Evolutionary conservation across 805 yeast genomes (phyloP).

Genomic region (Wickerhamiella australiensis): DNA sequence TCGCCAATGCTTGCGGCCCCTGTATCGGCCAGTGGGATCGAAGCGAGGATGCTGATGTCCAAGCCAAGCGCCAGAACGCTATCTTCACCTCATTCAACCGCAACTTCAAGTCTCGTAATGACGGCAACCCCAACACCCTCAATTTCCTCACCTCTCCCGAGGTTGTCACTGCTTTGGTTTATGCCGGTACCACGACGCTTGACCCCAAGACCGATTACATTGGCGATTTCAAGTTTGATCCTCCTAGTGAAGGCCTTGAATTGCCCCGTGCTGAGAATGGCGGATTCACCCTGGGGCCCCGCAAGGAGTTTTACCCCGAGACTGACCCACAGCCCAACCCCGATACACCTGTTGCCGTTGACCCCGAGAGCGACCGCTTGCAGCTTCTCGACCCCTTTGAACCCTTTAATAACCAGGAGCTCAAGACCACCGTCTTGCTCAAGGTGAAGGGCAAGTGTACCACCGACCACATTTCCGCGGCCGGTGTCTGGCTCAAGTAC

Average conservation of each 20-base stretch:
- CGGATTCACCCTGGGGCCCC: constrained; percentile 63
- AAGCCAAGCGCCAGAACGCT: constrained; percentile 62
- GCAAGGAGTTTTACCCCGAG: constrained; percentile 63
- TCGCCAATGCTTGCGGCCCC: constrained; percentile 98
- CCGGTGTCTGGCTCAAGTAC: constrained; percentile 97
- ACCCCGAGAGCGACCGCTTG: constrained; percentile 82
- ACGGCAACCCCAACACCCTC: constrained; percentile 95
- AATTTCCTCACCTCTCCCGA: constrained; percentile 98
- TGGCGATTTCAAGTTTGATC: constrained; percentile 63
- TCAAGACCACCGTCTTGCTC: constrained; percentile 60
- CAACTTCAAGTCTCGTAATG: constrained; percentile 95
- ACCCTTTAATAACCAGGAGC: constrained; percentile 78
- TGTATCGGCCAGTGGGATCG: constrained; percentile 99
- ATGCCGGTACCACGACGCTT: constrained; percentile 83
- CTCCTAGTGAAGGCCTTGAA: constrained; percentile 72
- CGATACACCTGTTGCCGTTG: constrained; percentile 50
- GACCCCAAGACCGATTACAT: constrained; percentile 86
- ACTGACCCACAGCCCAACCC: constrained; percentile 52
- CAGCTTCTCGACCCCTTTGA: constrained; percentile 82
- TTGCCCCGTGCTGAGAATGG: constrained; percentile 43
- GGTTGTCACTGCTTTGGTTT: constrained; percentile 91
- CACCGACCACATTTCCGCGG: constrained; percentile 96
- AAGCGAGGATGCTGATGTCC: constrained; percentile 45
- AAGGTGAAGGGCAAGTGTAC: constrained; percentile 98
- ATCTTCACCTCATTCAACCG: constrained; percentile 96